phyloP scores from a whole-genome alignment of 768 basidiomycete species.

The Pulveroboletus ravenelii region DNA sequence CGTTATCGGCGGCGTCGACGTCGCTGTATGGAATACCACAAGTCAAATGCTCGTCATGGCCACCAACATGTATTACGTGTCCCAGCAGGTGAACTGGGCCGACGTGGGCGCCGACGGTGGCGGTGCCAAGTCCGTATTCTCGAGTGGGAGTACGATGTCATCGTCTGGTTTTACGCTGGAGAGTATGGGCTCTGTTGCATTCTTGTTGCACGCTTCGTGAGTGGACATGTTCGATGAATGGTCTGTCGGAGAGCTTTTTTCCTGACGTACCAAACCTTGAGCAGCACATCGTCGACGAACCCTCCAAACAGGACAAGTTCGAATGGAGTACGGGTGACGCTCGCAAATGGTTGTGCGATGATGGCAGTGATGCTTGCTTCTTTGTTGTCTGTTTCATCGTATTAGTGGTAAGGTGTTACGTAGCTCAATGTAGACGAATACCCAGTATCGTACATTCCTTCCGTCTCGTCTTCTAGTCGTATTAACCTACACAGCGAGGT shows the following conservation, averaged over 20 bases:
- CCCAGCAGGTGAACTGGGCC: slow-evolving; percentile 30
- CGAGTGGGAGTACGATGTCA: slow-evolving; percentile 9
- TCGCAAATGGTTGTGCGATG: neutral
- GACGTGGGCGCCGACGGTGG: slow-evolving; percentile 21
- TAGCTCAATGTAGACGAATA: neutral
- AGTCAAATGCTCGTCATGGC: slow-evolving; percentile 45
- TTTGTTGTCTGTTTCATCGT: neutral
- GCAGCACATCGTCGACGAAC: neutral
- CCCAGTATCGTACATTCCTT: too few species aligned
- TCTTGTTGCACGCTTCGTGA: slow-evolving; percentile 14
- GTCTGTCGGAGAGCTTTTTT: neutral
- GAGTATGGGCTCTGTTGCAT: slow-evolving; percentile 18
- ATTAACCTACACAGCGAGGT: slow-evolving; percentile 9
- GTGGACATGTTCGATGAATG: neutral
- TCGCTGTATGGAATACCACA: slow-evolving; percentile 48
- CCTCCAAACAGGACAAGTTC: neutral
- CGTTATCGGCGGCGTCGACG: slow-evolving; percentile 40
- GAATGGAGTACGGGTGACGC: neutral
- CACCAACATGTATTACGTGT: slow-evolving; percentile 45
- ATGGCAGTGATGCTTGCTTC: neutral
- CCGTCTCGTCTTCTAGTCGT: too few species aligned
- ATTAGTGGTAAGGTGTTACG: neutral
- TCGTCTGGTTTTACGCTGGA: slow-evolving; percentile 17
- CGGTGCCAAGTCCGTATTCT: slow-evolving; percentile 3
- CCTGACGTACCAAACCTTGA: neutral